Base-by-base conservation (phyloP, 495 filamentous ascomycete genomes). In the Hyaloscypha variabilis region DNA sequence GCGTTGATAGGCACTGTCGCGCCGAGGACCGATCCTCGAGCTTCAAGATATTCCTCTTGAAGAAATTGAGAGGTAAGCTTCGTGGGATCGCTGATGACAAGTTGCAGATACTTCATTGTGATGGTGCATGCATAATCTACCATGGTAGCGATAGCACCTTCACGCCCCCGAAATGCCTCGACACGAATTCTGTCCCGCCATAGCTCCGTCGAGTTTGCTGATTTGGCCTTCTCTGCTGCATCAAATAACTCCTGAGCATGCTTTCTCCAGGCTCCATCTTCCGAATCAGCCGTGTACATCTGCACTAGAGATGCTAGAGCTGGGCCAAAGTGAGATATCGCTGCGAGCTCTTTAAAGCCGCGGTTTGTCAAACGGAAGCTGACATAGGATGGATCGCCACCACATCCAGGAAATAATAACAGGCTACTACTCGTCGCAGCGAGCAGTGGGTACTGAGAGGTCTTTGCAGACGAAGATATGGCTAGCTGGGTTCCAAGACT, bases 51-150 rank as follows among this genome's bases (percentile, higher is more conserved):
- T 55, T 10, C 21, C 21, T 21, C 24, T 8, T 23, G 52, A 23
- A 55, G 52, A 21, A 55, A 55, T 23, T 55, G 8, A 55, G 52
- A 55, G 11, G 52, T 55, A 11, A 55, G 10, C 52, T 55, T 55
- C 52, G 52, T 11, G 8, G 8, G 10, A 55, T 55, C 52, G 8
- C 8, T 23, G 21, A 55, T 10, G 11, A 55, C 21, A 11, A 23
- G 10, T 26, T 55, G 10, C 19, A 55, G 52, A 55, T 11, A 55
- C 8, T 23, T 8, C 10, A 55, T 26, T 11, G 52, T 55, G 17
- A 55, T 21, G 24, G 52, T 21, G 21, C 52, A 55, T 21, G 10
- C 17, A 55, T 55, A 55, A 21, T 55, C 52, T 21, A 55, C 8
- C 52, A 55, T 55, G 52, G 52, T 8, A 11, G 52, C 52, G 24